Evolutionary conservation across 2,329 filamentous ascomycete genomes (phyloP).

Genomic region (Alternaria ethzedia): DNA sequence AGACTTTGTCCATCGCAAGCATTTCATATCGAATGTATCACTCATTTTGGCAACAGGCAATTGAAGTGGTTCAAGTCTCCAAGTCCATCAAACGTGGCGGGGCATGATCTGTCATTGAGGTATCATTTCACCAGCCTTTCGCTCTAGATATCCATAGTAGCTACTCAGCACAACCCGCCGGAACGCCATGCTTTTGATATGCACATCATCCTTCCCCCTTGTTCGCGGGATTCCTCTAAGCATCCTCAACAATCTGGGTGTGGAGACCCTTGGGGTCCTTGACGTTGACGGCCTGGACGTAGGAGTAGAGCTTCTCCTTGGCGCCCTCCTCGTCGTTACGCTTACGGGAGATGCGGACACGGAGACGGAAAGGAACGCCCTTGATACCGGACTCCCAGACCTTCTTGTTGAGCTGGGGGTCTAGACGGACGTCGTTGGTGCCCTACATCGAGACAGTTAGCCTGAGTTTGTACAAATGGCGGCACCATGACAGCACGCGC

Average conservation of each 20-base stretch:
- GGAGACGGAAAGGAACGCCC: conserved; percentile 96
- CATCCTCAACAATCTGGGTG: conserved; percentile 82
- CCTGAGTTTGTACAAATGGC: not conserved
- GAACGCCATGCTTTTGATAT: conserved; percentile 46
- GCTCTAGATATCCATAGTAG: conserved; percentile 32
- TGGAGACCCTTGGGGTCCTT: conserved; percentile 98
- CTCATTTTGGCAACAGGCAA: not conserved
- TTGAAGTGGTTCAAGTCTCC: not conserved
- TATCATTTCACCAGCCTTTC: conserved; percentile 47
- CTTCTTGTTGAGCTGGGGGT: conserved; percentile 99
- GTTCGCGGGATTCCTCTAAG: conserved; percentile 48
- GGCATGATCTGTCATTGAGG: conserved; percentile 44
- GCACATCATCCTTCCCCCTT: conserved; percentile 29
- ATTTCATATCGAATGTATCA: not conserved
- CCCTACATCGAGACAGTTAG: conserved; percentile 64
- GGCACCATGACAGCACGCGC: not conserved
- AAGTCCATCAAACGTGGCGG: conserved; percentile 28
- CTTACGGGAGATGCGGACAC: conserved; percentile 98
- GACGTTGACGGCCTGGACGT: conserved; percentile 99
- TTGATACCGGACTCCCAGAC: conserved; percentile 99
- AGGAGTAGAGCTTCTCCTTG: conserved; percentile 99
- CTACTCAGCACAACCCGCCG: conserved; percentile 44
- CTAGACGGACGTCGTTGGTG: conserved; percentile 94
- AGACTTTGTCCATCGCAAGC: not conserved
- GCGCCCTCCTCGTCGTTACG: conserved; percentile 99